Evolutionary conservation across 208 protist species (phyloP).

Genomic region (Tritrichomonas foetus): DNA sequence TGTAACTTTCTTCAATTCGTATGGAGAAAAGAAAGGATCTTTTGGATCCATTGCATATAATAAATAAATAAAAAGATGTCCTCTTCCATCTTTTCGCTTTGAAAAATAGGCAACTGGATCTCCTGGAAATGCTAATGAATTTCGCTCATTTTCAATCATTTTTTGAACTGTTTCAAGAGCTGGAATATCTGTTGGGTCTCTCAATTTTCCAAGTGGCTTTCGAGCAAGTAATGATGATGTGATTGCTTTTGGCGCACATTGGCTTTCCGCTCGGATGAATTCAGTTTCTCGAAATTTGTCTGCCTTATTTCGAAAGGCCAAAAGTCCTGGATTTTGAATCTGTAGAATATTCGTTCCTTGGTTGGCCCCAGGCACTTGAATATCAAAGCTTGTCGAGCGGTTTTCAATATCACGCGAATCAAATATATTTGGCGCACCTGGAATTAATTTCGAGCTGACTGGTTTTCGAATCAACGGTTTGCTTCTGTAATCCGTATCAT

Average conservation of each 20-base stretch:
- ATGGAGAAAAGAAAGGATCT: conserved; percentile 1
- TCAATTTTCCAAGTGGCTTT: too few relatives aligned
- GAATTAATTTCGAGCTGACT: too few relatives aligned
- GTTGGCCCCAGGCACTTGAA: background rate
- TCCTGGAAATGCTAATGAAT: background rate
- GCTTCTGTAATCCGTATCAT: too few relatives aligned
- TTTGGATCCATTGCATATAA: background rate
- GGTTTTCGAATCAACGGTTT: too few relatives aligned
- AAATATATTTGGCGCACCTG: background rate
- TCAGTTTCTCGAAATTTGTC: background rate
- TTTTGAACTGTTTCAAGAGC: background rate
- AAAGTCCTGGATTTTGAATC: background rate
- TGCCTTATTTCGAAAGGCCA: background rate
- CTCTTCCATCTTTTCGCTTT: background rate
- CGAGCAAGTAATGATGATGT: background rate
- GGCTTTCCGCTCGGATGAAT: background rate
- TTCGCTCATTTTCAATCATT: background rate
- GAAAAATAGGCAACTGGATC: conserved; percentile 12
- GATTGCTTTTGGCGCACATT: background rate
- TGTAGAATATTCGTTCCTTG: background rate
- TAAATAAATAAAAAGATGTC: conserved; percentile 36
- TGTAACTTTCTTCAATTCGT: conserved; percentile 31
- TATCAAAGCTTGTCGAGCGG: background rate
- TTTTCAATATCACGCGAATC: background rate
- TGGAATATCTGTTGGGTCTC: background rate